These are phyloP conservation scores for Zoysia matrella DNA, from an alignment of 202 grass and related monocot species.

Conservation along the genomic window DNA sequence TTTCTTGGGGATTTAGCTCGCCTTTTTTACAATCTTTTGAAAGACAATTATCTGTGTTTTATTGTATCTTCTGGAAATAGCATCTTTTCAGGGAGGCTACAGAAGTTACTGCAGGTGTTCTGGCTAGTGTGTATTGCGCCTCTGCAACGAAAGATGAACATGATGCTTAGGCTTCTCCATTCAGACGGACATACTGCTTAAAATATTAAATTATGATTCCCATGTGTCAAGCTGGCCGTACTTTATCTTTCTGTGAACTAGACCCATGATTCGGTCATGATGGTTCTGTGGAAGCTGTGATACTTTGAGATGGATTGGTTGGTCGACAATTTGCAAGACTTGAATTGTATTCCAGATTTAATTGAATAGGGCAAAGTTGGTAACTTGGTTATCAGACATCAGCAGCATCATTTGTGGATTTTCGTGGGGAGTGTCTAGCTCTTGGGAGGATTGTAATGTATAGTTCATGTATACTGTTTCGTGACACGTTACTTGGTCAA, in stretches of 20 bases:
- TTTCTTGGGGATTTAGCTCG: neutral
- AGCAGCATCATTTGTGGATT: neutral
- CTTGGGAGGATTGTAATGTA: constrained; percentile 5
- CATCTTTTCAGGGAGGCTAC: constrained; percentile 12
- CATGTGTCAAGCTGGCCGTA: neutral
- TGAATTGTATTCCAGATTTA: constrained; percentile 1
- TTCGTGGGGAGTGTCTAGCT: neutral
- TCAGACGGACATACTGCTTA: neutral
- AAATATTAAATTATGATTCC: neutral
- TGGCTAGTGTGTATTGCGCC: constrained; percentile 3
- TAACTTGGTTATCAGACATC: neutral
- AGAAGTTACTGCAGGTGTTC: constrained; percentile 5
- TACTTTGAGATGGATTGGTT: constrained; percentile 18
- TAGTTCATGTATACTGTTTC: constrained; percentile 19
- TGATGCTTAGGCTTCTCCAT: neutral
- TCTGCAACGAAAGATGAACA: neutral
- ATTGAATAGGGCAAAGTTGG: neutral
- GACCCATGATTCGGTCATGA: neutral
- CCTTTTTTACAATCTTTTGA: constrained; percentile 1
- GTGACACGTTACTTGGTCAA: constrained; percentile 7
- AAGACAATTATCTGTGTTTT: neutral
- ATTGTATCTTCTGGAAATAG: constrained; percentile 18
- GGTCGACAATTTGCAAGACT: neutral
- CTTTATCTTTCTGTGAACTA: neutral
- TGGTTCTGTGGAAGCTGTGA: neutral